These are phyloP conservation scores for Allomyces macrogynus DNA, from an alignment of 192 early-diverging fungal genomes.

Conservation along the genomic window DNA sequence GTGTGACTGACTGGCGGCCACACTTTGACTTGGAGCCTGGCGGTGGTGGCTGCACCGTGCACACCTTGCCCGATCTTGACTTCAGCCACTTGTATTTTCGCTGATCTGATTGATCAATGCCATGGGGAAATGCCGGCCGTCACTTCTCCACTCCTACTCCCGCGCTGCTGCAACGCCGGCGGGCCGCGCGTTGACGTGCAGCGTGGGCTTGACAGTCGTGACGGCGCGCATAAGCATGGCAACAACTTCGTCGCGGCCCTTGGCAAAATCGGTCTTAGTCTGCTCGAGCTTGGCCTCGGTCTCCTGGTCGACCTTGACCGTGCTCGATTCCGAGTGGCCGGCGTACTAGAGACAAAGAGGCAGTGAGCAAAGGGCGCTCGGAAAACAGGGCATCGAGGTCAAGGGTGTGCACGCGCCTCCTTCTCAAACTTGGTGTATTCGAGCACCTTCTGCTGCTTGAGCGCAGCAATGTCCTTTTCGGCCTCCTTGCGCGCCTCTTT, in stretches of 20 bases:
- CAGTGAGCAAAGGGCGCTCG: slow-evolving; percentile 1
- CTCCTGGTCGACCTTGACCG: slow-evolving; percentile 36
- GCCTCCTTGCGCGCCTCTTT: slow-evolving; percentile 93
- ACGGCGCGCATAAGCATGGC: slow-evolving; percentile 42
- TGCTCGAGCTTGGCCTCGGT: slow-evolving; percentile 47
- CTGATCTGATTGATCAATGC: too few relatives aligned
- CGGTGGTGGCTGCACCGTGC: too few relatives aligned
- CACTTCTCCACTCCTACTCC: too few relatives aligned
- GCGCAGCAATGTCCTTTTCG: slow-evolving; percentile 66
- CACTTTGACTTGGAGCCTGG: too few relatives aligned
- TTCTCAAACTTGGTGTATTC: slow-evolving; percentile 58
- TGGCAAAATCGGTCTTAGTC: slow-evolving; percentile 31
- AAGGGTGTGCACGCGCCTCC: slow-evolving; percentile 21
- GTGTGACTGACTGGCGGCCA: too few relatives aligned
- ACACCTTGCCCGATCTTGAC: too few relatives aligned
- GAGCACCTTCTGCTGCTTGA: slow-evolving; percentile 64
- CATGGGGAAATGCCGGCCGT: too few relatives aligned
- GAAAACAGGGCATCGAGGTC: slow-evolving; percentile 3
- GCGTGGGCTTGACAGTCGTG: slow-evolving; percentile 42
- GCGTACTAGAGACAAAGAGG: slow-evolving; percentile 28
- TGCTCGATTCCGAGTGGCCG: slow-evolving; percentile 42
- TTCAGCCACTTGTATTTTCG: too few relatives aligned
- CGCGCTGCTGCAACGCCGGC: neutral
- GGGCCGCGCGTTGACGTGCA: slow-evolving; percentile 22
- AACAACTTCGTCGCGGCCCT: slow-evolving; percentile 48